Evolutionary conservation across 768 basidiomycete genomes (phyloP), one percentile per base, ranked within the genome.

Genomic region (Boletus sp.): DNA sequence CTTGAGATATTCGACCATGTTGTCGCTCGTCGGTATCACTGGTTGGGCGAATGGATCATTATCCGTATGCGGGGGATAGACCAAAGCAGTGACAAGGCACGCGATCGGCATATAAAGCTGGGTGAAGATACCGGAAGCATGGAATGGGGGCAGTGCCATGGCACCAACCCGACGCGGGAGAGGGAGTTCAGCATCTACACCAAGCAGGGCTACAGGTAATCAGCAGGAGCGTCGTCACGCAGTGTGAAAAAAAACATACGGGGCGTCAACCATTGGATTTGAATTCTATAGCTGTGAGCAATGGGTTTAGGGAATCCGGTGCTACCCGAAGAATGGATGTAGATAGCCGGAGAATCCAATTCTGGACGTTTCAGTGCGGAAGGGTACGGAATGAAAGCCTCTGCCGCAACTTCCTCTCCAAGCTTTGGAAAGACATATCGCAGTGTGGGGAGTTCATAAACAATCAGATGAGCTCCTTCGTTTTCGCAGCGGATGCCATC

Each of bases 281-380:
- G 50, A 8, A 64, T 62, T 29, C 63, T 66, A 49, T 76, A 67
- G 1, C 67, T 75, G 40, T 76, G 69, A 2, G 70, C 59, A 28
- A 81, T 76, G 1, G 79, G 73, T 61, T 81, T 81, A 4, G 80
- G 80, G 36, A 78, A 68, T n/a, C 78, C 80, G 5, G 78, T 79
- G 5, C 79, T 80, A 12, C 80, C 80, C 4, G 78, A 80, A 0
- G 79, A 78, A 57, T 81, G 80, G 50, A 81, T 58, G n/a, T 80
- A 77, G 12, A 79, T 51, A 0, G 75, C 75, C 17, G 77, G 73
- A 2, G 72, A 61, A 54, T 78, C 75, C 20, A 66, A 51, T 7
- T 68, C 66, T 7, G 66, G 60, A 8, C 57, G 63, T 36, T n/a
- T 50, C 24, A 24, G 1, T 5, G 50, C 2, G 7, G 52, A 45